Evolutionary conservation across 345 rosid genomes (phyloP).

Genomic region (Bruguiera parviflora): DNA sequence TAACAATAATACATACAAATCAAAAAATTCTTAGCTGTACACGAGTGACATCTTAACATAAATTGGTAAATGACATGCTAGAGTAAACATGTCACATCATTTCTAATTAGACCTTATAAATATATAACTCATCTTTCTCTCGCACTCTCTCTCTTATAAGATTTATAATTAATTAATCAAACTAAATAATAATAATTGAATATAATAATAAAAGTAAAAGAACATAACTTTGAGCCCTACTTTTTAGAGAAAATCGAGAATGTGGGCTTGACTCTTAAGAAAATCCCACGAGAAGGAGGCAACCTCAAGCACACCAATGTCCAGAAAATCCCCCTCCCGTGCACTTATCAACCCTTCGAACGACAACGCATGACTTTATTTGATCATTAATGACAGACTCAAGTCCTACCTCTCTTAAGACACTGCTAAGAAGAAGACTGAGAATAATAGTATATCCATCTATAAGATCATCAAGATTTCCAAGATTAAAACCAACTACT

Average conservation of each 20-base stretch:
- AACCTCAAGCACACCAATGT: constrained; percentile 40
- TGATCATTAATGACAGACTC: constrained; percentile 68
- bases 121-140: too few relatives aligned
- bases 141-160: too few relatives aligned
- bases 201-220: too few relatives aligned
- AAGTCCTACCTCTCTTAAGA: constrained; percentile 58
- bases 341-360: constrained; percentile 37
- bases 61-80: too few relatives aligned
- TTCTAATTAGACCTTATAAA: too few relatives aligned
- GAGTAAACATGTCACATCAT: too few relatives aligned
- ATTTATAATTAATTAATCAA: too few relatives aligned
- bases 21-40: too few relatives aligned
- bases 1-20: too few relatives aligned
- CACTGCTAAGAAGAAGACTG: constrained; percentile 49
- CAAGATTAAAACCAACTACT: constrained; percentile 47
- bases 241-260: constrained; percentile 61
- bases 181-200: too few relatives aligned
- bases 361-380: constrained; percentile 51
- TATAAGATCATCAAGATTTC: constrained; percentile 60
- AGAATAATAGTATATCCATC: constrained; percentile 51
- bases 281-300: constrained; percentile 43
- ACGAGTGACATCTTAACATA: too few relatives aligned
- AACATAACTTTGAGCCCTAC: constrained; percentile 31
- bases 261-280: constrained; percentile 57
- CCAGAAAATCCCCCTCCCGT: constrained; percentile 45